Base-by-base conservation (phyloP, 2,329 filamentous ascomycete species). In the Colletotrichum spinosum region DNA sequence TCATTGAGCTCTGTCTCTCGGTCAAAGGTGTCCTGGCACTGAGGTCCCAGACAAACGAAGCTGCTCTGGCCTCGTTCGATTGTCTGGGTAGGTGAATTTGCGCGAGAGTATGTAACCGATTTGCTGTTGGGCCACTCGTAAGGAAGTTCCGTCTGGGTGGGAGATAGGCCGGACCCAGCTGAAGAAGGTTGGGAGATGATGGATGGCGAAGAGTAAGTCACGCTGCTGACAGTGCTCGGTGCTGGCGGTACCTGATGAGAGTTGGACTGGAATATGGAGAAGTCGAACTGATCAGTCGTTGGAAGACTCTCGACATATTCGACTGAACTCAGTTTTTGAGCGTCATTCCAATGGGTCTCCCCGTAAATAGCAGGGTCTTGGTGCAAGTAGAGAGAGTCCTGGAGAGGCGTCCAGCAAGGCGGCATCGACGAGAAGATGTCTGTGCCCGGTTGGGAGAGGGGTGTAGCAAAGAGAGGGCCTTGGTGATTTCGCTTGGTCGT, bases 111-210 rank as follows among this genome's bases (percentile, higher is more conserved):
- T 2, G 57, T 25, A 35, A 57, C 34, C 37, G 55, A 51, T 39
- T 56, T 52, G 46, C 49, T 35, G 17, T 64, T 70, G 11, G 71
- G 46, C 42, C 69, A 58, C 49, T 75, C 73, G 6, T 35, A 57
- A 15, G 70, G 68, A 1, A 62, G 45, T 6, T 76, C 75, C 5
- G 73, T 76, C n/a, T 71, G 71, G 0, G 75, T 65, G 2, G 75
- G 72, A 0, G 76, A 78, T 6, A 73, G 44, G 3, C 73, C 69
- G 4, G 74, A 76, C 9, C 72, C 72, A 3, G 70, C 68, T 4
- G 76, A 76, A 1, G 74, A 76, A 0, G 67, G 62, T 42, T 70
- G 69, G 2, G 69, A 70, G 9, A 50, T 42, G 25, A 58, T 64
- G 12, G 70, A 69, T 10, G 69, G 59, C 1, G 71, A 69, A 0